Base-by-base conservation (phyloP, 169 alveolate genomes). In the Hepatocystis sp. region DNA sequence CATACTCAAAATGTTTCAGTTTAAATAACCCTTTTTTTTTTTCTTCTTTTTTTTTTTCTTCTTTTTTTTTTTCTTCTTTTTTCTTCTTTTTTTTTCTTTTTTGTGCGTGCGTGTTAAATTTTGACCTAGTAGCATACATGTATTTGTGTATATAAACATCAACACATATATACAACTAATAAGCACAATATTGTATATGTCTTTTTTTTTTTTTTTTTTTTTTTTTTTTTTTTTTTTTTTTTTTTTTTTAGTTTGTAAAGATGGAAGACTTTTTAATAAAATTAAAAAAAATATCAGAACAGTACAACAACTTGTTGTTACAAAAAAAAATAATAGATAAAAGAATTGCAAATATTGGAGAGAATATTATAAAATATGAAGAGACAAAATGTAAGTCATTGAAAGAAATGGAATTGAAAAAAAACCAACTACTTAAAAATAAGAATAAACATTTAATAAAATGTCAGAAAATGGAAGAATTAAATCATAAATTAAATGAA, bases 381-480 rank as follows among this genome's bases (percentile, higher is more conserved):
- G 78, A 71, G n/a, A 60, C 40, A 19, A 71, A 30, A 63, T 55
- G 58, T 1, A 60, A 71, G 4, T 71, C 68, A 11, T 4, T 71
- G 52, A 58, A 71, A 49, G 78, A 71, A 15, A 76, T 58, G 19
- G 86, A 71, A 27, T 21, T 56, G 23, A 71, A 71, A 23, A 71
- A 71, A 56, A 71, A 44, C 39, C 78, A 71, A 27, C 15, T 71
- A 27, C 34, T 71, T 36, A 71, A 56, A 27, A 71, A 71, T 63
- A 71, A 49, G 44, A 71, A 71, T 71, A 58, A 71, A 21, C 86
- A 71, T 40, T 42, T 71, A 36, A 71, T 71, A 30, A 42, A 46
- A 52, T 71, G 86, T 11, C 86, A 71, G 36, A 71, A 71, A 71
- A 71, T 71, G 86, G 86, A 71, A 58, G 55, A 71, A 21, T 36